Evolutionary conservation across 2,329 filamentous ascomycete species (phyloP).

Genomic region (Pseudocercospora crystallina): DNA sequence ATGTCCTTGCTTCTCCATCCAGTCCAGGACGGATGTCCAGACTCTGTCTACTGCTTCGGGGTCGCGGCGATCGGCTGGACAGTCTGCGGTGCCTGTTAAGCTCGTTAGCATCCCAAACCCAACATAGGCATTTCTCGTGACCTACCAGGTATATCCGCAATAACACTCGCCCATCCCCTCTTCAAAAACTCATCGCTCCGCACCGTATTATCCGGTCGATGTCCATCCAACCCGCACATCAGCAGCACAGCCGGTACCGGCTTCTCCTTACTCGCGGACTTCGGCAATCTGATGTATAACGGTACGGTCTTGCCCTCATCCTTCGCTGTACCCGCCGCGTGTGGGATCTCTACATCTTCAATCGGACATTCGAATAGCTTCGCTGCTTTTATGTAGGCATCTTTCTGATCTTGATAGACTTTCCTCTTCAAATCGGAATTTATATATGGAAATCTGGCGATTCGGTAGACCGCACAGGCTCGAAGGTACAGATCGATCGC

Average conservation of each 20-base stretch:
- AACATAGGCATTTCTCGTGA: too few species aligned
- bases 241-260: slow-evolving; percentile 54
- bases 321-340: slow-evolving; percentile 35
- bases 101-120: too few species aligned
- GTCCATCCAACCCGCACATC: slow-evolving; percentile 63
- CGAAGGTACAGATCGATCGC: slow-evolving; percentile 38
- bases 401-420: slow-evolving; percentile 39
- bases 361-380: slow-evolving; percentile 38
- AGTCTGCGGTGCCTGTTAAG: slow-evolving; percentile 62
- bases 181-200: slow-evolving; percentile 62
- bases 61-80: slow-evolving; percentile 62
- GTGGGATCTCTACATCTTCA: slow-evolving; percentile 40
- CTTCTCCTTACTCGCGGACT: slow-evolving; percentile 30
- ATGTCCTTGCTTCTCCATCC: slow-evolving; percentile 52
- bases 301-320: slow-evolving; percentile 41
- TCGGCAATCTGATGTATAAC: slow-evolving; percentile 40
- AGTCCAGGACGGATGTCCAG: slow-evolving; percentile 62
- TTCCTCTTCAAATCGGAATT: slow-evolving; percentile 35
- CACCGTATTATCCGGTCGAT: slow-evolving; percentile 62
- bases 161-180: slow-evolving; percentile 63
- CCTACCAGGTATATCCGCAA: slow-evolving; percentile 51
- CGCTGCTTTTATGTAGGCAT: slow-evolving; percentile 38
- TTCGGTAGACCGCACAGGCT: slow-evolving; percentile 38
- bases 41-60: slow-evolving; percentile 60
- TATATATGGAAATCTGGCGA: slow-evolving; percentile 41